These are phyloP conservation scores for Rhodotorula toruloides DNA, from an alignment of 768 basidiomycete genomes.

Conservation along the genomic window DNA sequence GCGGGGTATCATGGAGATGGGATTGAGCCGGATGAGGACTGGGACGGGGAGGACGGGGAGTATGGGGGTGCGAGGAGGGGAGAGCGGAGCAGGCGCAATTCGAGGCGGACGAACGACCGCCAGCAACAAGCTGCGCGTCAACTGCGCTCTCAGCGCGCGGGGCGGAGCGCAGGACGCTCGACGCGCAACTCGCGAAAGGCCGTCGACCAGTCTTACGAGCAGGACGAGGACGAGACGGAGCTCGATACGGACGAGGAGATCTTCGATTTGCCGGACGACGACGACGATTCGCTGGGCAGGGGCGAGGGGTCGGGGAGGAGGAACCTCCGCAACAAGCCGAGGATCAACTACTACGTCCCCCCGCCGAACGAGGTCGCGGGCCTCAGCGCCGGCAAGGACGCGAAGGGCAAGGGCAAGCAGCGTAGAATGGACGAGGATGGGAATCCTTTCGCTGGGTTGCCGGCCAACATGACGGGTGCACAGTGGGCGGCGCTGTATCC, in stretches of 20 bases:
- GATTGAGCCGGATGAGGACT: constrained; percentile 16
- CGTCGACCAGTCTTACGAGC: constrained; percentile 15
- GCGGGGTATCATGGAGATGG: constrained; percentile 19
- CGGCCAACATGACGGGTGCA: constrained; percentile 35
- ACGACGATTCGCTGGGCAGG: constrained; percentile 10
- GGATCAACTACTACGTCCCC: constrained; percentile 36
- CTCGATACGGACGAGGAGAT: constrained; percentile 21
- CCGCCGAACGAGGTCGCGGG: constrained; percentile 23
- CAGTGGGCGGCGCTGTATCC: constrained; percentile 36
- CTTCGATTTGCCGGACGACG: constrained; percentile 20
- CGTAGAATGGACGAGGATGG: constrained; percentile 24
- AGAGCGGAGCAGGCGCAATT: background rate
- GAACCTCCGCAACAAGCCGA: constrained; percentile 30
- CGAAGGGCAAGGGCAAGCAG: constrained; percentile 29
- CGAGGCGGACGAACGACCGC: too few species aligned
- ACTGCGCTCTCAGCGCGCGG: background rate
- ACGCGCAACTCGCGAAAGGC: constrained; percentile 20
- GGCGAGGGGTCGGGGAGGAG: constrained; percentile 3
- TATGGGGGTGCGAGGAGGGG: background rate
- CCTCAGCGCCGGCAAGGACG: constrained; percentile 1
- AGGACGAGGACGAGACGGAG: constrained; percentile 2
- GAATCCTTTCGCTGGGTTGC: constrained; percentile 33
- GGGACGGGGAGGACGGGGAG: constrained; percentile 3
- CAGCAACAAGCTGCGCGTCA: background rate
- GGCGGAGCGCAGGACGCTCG: background rate